phyloP scores from a whole-genome alignment of 1,284 basidiomycete species.

The Sanghuangporus sanghuang region DNA sequence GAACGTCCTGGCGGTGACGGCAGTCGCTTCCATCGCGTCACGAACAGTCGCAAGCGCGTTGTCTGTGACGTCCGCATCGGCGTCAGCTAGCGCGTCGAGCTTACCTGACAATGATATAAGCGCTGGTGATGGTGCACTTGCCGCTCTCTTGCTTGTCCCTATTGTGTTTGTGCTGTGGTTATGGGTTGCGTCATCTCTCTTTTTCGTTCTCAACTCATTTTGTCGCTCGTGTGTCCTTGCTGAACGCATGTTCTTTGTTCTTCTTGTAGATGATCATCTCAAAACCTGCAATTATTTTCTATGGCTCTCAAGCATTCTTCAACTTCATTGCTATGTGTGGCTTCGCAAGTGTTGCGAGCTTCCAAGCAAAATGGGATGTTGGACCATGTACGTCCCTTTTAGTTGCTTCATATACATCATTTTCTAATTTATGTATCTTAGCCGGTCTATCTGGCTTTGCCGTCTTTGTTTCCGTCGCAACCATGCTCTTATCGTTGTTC shows the following conservation, averaged over 20 bases:
- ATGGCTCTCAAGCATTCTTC: conserved; percentile 77
- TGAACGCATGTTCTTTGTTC: background rate
- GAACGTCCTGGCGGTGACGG: conserved; percentile 6
- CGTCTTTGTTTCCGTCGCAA: conserved; percentile 69
- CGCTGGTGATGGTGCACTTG: conserved; percentile 39
- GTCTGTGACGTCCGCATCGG: conserved; percentile 3
- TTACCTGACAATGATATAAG: background rate
- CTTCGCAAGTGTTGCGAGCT: conserved; percentile 79
- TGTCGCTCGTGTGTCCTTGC: background rate
- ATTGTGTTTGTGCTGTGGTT: conserved; percentile 58
- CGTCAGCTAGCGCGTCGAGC: conserved; percentile 9
- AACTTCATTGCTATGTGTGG: conserved; percentile 86
- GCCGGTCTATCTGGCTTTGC: conserved; percentile 83
- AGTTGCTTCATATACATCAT: background rate
- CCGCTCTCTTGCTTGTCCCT: conserved; percentile 58
- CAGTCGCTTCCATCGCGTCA: conserved; percentile 8
- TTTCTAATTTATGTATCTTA: conserved; percentile 28
- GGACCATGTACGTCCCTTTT: conserved; percentile 69
- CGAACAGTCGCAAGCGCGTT: conserved; percentile 5
- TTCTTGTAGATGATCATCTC: conserved; percentile 71
- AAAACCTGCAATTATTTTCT: conserved; percentile 71
- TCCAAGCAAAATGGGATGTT: conserved; percentile 78
- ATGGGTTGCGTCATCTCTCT: conserved; percentile 44
- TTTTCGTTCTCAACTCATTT: conserved; percentile 16
- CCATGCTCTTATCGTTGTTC: conserved; percentile 67